Evolutionary conservation across 345 rosid genomes (phyloP).

Genomic region (Eucalyptus regnans): DNA sequence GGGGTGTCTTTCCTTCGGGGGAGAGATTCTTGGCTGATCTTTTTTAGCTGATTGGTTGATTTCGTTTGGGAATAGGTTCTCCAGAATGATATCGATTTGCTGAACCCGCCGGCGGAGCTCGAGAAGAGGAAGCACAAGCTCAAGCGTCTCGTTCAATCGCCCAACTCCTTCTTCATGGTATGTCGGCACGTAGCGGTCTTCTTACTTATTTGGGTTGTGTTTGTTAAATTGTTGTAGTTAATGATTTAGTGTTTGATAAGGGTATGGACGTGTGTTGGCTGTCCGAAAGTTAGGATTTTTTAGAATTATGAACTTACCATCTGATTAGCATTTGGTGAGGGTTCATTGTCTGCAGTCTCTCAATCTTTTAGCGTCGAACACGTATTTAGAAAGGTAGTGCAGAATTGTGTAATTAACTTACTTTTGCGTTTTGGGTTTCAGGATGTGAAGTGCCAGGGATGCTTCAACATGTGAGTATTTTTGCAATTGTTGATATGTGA

Average conservation of each 20-base stretch:
- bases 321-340: not conserved
- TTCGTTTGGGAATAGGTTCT: not conserved
- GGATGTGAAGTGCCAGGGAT: constrained; percentile 1
- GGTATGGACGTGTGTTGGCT: not conserved
- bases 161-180: constrained; percentile 1
- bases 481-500: not conserved
- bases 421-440: not conserved
- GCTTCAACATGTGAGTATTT: not conserved
- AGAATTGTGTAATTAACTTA: not conserved
- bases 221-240: not conserved
- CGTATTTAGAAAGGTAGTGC: not conserved
- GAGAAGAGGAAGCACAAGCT: constrained; percentile 3
- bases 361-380: not conserved
- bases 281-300: not conserved
- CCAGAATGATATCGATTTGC: not conserved
- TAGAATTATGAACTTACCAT: not conserved
- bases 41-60: not conserved
- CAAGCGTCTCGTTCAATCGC: not conserved
- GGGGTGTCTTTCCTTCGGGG: not conserved
- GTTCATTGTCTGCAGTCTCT: not conserved
- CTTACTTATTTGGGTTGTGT: not conserved
- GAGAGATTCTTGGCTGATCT: not conserved
- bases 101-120: not conserved
- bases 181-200: not conserved
- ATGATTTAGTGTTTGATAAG: not conserved